A percentile compares a stretch with the other conserved stretches of the same genome.
Conservation (phyloP, 2,329 filamentous ascomycete species). For the Penicillium occitanis region DNA sequence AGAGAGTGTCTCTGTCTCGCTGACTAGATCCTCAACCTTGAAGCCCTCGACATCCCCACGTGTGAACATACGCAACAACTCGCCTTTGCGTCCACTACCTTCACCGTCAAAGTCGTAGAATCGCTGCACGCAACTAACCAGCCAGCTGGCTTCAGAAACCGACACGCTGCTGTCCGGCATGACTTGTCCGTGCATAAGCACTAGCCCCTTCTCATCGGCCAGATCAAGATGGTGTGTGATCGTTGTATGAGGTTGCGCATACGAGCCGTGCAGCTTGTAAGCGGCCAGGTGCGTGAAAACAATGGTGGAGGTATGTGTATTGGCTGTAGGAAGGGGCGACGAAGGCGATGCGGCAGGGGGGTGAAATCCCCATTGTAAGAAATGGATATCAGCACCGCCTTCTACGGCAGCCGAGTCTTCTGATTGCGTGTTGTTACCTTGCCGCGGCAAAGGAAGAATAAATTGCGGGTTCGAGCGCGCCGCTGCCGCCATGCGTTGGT, state of each 20-base stretch:
- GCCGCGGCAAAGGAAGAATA: constrained; percentile 74
- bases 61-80: constrained; percentile 78
- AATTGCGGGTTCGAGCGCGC: constrained; percentile 81
- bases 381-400: constrained; percentile 84
- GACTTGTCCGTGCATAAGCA: constrained; percentile 82
- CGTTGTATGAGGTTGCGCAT: constrained; percentile 86
- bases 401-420: constrained; percentile 32
- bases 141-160: constrained; percentile 80
- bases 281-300: constrained; percentile 93
- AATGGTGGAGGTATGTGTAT: constrained; percentile 66
- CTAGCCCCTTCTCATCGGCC: constrained; percentile 69
- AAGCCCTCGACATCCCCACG: constrained; percentile 71
- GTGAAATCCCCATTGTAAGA: constrained; percentile 94
- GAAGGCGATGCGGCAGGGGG: constrained; percentile 47
- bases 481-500: constrained; percentile 66
- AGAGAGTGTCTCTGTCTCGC: constrained; percentile 80
- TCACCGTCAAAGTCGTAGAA: constrained; percentile 72
- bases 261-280: constrained; percentile 88
- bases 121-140: constrained; percentile 88
- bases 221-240: constrained; percentile 89
- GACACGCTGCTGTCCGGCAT: constrained; percentile 72
- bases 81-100: constrained; percentile 60
- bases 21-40: constrained; percentile 77
- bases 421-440: constrained; percentile 27
- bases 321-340: constrained; percentile 39